A percentile compares a stretch with the other conserved stretches of the same genome.
phyloP scores from a whole-genome alignment of 129 eudicot species.

The Kitagawia praeruptora region DNA sequence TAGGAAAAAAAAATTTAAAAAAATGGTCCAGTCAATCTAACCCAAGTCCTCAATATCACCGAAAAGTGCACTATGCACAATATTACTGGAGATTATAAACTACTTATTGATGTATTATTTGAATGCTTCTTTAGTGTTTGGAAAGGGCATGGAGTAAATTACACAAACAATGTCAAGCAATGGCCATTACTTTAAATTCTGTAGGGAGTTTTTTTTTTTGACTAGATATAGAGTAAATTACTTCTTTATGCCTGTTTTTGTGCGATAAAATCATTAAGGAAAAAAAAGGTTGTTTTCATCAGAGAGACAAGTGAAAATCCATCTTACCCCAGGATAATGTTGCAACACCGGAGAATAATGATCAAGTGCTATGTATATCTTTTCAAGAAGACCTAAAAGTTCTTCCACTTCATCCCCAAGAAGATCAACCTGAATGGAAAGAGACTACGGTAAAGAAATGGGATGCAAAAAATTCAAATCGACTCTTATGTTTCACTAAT shows the following conservation, averaged over 20 bases:
- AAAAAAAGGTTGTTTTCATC: not conserved
- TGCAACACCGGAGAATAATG: constrained; percentile 87
- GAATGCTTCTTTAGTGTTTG: not conserved
- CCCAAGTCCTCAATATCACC: not conserved
- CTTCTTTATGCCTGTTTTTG: not conserved
- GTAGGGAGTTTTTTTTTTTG: not conserved
- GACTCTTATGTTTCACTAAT: not conserved
- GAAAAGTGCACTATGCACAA: not conserved
- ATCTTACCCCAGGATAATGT: constrained; percentile 95
- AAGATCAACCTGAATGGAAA: constrained; percentile 67
- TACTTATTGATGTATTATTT: too few species aligned
- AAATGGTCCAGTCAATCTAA: not conserved
- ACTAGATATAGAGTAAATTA: not conserved
- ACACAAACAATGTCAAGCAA: not conserved
- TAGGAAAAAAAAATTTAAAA: too few species aligned
- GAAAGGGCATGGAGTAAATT: not conserved
- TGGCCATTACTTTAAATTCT: not conserved
- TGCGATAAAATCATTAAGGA: not conserved
- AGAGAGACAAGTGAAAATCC: not conserved
- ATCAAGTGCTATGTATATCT: constrained; percentile 86
- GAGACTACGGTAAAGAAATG: constrained; percentile 17
- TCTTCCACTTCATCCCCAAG: constrained; percentile 94
- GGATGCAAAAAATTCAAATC: too few species aligned
- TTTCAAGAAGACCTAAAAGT: constrained; percentile 61
- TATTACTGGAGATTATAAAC: not conserved